phyloP scores from a whole-genome alignment of 208 protist genomes.

The Vickermania spadyakhi region DNA sequence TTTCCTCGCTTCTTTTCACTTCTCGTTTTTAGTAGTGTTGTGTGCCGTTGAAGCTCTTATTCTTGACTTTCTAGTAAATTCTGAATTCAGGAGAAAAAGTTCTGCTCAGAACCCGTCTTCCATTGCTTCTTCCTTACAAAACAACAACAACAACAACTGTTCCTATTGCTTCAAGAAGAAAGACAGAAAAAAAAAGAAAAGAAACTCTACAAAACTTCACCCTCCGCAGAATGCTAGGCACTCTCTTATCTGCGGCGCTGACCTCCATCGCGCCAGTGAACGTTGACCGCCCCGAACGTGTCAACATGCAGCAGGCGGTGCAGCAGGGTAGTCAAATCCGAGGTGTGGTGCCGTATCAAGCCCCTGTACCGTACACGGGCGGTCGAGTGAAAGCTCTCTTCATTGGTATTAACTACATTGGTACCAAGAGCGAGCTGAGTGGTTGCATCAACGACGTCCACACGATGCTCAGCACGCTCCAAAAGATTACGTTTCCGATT shows the following conservation, averaged over 20 bases:
- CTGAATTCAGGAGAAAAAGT: no score
- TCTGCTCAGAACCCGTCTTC: no score
- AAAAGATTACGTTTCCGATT: conserved; percentile 76
- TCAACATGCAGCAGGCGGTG: conserved; percentile 44
- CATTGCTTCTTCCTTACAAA: no score
- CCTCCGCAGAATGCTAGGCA: no score
- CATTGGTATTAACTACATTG: conserved; percentile 90
- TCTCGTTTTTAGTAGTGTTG: no score
- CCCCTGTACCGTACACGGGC: conserved; percentile 60
- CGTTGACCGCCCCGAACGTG: conserved; percentile 40
- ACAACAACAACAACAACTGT: no score
- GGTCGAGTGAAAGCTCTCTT: conserved; percentile 83
- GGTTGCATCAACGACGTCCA: conserved; percentile 86
- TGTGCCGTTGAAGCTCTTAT: no score
- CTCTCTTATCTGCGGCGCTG: not conserved
- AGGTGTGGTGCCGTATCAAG: conserved; percentile 60
- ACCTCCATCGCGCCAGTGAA: not conserved
- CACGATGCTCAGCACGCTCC: conserved; percentile 68
- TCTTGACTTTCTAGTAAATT: no score
- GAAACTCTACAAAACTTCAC: no score
- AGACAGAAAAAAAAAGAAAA: no score
- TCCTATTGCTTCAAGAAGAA: no score
- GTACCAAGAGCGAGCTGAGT: conserved; percentile 35
- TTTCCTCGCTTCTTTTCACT: no score
- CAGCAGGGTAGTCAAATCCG: conserved; percentile 30